Conservation (phyloP, 176 grass and related monocot species). For the Ensete ventricosum region DNA sequence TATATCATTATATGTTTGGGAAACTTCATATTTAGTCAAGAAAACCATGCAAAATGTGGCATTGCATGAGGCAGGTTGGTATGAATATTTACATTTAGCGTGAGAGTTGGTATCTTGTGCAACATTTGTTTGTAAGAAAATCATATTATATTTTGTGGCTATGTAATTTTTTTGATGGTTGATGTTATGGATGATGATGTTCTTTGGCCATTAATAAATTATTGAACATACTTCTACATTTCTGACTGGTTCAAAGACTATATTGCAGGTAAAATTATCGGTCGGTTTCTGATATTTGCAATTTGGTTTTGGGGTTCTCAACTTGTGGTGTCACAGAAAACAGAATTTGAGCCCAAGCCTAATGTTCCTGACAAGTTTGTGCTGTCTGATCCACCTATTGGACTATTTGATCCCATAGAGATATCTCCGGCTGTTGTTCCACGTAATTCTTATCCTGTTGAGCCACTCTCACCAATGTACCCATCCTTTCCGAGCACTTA, state of each 20-base stretch:
- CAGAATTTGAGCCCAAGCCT: constrained; percentile 43
- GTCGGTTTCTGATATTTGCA: constrained; percentile 32
- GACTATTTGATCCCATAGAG: constrained; percentile 86
- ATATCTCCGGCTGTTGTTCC: constrained; percentile 79
- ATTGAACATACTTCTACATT: neutral
- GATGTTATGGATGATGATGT: neutral
- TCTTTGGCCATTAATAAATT: neutral
- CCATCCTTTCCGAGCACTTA: constrained; percentile 70
- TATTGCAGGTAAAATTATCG: neutral
- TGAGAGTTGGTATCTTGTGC: neutral
- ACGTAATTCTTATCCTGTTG: constrained; percentile 48
- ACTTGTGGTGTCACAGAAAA: constrained; percentile 50
- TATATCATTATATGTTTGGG: neutral
- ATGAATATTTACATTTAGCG: neutral
- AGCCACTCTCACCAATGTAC: constrained; percentile 81
- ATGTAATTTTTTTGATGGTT: neutral
- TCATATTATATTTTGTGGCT: neutral
- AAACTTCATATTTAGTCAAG: neutral
- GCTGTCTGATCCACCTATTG: constrained; percentile 85
- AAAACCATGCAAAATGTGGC: neutral
- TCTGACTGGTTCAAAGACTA: neutral
- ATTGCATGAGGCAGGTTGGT: neutral
- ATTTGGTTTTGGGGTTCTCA: constrained; percentile 58
- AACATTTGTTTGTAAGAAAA: neutral
- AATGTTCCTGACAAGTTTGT: constrained; percentile 48